These are phyloP conservation scores for Penicillium oxalicum DNA, from an alignment of 2,329 filamentous ascomycete species.

Conservation along the genomic window DNA sequence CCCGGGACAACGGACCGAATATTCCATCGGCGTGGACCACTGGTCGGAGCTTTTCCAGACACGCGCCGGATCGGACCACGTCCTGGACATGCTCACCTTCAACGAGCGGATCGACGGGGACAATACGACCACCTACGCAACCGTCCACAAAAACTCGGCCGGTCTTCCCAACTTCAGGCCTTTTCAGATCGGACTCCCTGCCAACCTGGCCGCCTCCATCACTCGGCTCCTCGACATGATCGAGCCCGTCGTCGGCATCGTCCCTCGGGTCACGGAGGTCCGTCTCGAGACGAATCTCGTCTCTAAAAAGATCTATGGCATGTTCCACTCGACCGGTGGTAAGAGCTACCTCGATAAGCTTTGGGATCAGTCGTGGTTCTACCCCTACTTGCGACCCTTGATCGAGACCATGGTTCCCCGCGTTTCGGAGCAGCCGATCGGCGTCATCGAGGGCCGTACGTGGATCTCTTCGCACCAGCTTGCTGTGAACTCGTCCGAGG, in stretches of 20 bases:
- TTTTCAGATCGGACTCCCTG: conserved; percentile 4
- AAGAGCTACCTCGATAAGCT: conserved; percentile 12
- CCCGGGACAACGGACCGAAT: conserved; percentile 7
- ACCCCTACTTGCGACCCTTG: conserved; percentile 3
- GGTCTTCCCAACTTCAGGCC: conserved; percentile 6
- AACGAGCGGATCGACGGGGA: neutral
- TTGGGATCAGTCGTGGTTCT: conserved; percentile 10
- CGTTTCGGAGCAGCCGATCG: conserved; percentile 1
- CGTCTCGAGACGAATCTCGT: conserved; percentile 10
- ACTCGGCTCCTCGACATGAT: conserved; percentile 3
- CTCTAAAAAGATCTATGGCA: conserved; percentile 7
- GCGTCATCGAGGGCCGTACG: conserved; percentile 4
- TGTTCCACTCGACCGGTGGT: conserved; percentile 10
- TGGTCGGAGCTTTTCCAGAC: conserved; percentile 10
- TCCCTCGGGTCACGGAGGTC: conserved; percentile 6
- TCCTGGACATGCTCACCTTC: conserved; percentile 7
- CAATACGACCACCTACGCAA: neutral
- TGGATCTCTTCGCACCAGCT: conserved; percentile 6
- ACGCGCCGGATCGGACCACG: conserved; percentile 9
- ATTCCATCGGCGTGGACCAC: conserved; percentile 11
- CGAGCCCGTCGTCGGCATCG: neutral
- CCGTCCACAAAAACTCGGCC: conserved; percentile 4
- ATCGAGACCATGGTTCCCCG: conserved; percentile 1
- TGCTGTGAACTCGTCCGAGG: neutral
- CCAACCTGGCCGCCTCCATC: conserved; percentile 7